Conservation (phyloP, 2,329 filamentous ascomycete species). For the Fusarium scirpi region DNA sequence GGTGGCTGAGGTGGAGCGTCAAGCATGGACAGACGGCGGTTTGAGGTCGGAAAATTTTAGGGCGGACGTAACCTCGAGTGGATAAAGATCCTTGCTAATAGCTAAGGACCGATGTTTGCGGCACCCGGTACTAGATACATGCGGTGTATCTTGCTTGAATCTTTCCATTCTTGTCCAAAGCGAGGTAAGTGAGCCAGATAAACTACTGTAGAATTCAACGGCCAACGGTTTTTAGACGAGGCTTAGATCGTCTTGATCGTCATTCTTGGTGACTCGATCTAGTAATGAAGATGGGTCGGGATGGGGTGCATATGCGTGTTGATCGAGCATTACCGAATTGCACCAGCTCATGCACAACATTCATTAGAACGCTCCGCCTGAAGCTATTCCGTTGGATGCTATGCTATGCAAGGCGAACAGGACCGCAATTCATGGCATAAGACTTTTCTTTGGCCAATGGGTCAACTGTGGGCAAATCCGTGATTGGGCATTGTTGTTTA, state of each 20-base stretch:
- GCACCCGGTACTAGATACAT: slow-evolving; percentile 38
- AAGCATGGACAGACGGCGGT: slow-evolving; percentile 44
- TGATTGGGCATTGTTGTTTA: slow-evolving; percentile 42
- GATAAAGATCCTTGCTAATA: slow-evolving; percentile 35
- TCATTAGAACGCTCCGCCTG: slow-evolving; percentile 17
- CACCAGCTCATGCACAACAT: slow-evolving; percentile 44
- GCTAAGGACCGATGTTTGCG: slow-evolving; percentile 31
- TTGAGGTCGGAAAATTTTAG: slow-evolving; percentile 47
- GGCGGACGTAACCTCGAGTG: slow-evolving; percentile 47
- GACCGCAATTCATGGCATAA: slow-evolving; percentile 6
- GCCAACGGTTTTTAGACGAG: slow-evolving; percentile 39
- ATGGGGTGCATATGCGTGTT: slow-evolving; percentile 32
- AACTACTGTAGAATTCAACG: not conserved
- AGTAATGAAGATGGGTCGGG: slow-evolving; percentile 3
- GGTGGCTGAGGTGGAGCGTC: slow-evolving; percentile 42
- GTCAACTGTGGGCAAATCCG: slow-evolving; percentile 40
- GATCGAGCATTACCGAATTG: slow-evolving; percentile 22
- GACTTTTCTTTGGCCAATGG: slow-evolving; percentile 43
- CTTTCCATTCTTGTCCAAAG: slow-evolving; percentile 8
- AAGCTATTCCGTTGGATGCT: slow-evolving; percentile 6
- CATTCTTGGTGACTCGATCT: slow-evolving; percentile 23
- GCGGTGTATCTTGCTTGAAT: slow-evolving; percentile 15
- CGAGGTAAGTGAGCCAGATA: not conserved
- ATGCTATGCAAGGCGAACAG: slow-evolving; percentile 33
- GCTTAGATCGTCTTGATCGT: slow-evolving; percentile 42